phyloP scores from a whole-genome alignment of 148 eudicot species.

The Arctostaphylos glauca region DNA sequence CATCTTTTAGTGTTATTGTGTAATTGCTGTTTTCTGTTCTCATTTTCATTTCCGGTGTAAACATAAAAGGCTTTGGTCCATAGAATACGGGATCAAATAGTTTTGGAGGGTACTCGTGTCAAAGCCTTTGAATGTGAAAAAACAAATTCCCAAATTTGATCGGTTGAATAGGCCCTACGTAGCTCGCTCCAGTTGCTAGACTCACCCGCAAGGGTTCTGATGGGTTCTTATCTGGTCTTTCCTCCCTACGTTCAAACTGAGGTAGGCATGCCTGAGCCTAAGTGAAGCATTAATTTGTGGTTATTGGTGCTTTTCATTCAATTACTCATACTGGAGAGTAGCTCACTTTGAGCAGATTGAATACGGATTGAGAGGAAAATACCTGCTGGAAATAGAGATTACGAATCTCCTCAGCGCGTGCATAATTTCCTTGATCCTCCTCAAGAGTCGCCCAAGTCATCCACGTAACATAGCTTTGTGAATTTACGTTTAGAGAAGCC shows the following conservation, averaged over 20 bases:
- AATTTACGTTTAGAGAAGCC: constrained; percentile 82
- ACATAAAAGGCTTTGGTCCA: neutral
- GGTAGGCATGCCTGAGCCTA: no score
- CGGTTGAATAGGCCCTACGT: no score
- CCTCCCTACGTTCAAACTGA: no score
- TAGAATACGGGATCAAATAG: no score
- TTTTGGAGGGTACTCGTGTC: no score
- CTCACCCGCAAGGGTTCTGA: no score
- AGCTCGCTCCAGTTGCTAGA: no score
- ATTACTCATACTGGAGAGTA: neutral
- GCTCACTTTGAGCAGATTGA: neutral
- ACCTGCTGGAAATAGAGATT: constrained; percentile 98
- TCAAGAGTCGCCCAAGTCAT: constrained; percentile 98
- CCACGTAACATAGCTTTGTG: constrained; percentile 97
- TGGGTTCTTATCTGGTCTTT: no score
- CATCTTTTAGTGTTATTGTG: neutral
- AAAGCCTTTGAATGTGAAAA: no score
- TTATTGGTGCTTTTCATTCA: neutral
- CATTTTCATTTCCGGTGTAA: neutral
- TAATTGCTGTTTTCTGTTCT: neutral
- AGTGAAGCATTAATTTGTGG: neutral
- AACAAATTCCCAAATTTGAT: no score
- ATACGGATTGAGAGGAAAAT: neutral
- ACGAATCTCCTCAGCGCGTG: constrained; percentile 95
- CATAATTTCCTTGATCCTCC: constrained; percentile 86